phyloP scores from a whole-genome alignment of 148 eudicot species.

The Fagopyrum tataricum region DNA sequence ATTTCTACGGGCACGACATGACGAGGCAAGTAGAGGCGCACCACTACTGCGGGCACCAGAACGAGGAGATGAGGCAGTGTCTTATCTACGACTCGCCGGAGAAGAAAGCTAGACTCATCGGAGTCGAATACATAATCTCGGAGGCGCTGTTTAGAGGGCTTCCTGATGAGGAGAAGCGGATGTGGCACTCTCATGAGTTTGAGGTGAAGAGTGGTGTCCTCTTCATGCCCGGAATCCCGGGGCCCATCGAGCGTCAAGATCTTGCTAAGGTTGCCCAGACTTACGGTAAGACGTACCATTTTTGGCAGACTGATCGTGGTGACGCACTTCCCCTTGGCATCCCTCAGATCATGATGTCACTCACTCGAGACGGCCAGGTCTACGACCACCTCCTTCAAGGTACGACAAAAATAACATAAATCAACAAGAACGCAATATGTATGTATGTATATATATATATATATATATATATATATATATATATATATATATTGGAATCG shows the following conservation, averaged over 20 bases:
- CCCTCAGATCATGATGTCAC: slow-evolving; percentile 92
- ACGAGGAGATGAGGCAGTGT: slow-evolving; percentile 89
- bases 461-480: too few relatives aligned
- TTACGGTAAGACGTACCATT: slow-evolving; percentile 72
- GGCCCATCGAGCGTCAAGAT: slow-evolving; percentile 56
- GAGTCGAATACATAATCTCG: slow-evolving; percentile 73
- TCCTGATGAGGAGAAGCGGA: slow-evolving; percentile 66
- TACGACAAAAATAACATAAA: slow-evolving; percentile 13
- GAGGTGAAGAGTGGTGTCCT: slow-evolving; percentile 86
- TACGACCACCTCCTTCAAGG: slow-evolving; percentile 46
- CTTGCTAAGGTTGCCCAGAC: slow-evolving; percentile 69
- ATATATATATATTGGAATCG: too few relatives aligned
- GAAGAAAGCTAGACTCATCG: slow-evolving; percentile 59
- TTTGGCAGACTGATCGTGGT: slow-evolving; percentile 86
- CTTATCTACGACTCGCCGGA: slow-evolving; percentile 73
- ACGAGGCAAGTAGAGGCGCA: slow-evolving; percentile 88
- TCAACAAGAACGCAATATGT: too few relatives aligned
- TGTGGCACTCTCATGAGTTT: slow-evolving; percentile 89
- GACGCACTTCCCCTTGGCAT: slow-evolving; percentile 71
- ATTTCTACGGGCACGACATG: slow-evolving; percentile 83
- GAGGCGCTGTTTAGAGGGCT: slow-evolving; percentile 60
- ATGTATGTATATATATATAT: too few relatives aligned
- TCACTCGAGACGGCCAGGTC: slow-evolving; percentile 86
- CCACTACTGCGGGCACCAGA: slow-evolving; percentile 81
- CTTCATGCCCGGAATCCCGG: slow-evolving; percentile 69